These are phyloP conservation scores for Rhodamnia rubescens DNA, from an alignment of 345 rosid genomes.

Conservation along the genomic window DNA sequence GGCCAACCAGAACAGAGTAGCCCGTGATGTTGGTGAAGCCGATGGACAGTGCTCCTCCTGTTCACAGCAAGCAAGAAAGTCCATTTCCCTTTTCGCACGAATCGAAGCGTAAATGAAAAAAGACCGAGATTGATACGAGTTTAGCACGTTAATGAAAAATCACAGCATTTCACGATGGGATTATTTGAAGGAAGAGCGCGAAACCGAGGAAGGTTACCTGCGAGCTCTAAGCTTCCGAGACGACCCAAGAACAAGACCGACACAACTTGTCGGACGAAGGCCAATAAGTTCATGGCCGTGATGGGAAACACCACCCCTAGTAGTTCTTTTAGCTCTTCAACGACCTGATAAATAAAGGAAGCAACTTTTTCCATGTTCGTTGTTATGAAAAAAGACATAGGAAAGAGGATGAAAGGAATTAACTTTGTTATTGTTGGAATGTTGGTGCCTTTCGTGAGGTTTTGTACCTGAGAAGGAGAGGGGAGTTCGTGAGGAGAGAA, in stretches of 20 bases:
- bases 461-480: slow-evolving; percentile 37
- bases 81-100: neutral
- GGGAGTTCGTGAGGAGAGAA: slow-evolving; percentile 34
- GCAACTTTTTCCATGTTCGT: neutral
- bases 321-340: slow-evolving; percentile 76
- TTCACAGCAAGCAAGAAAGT: neutral
- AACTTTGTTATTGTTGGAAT: neutral
- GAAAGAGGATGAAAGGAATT: neutral
- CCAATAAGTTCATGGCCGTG: slow-evolving; percentile 80
- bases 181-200: neutral
- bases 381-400: neutral
- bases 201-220: slow-evolving; percentile 1
- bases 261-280: slow-evolving; percentile 64
- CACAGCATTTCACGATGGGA: neutral
- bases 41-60: slow-evolving; percentile 86
- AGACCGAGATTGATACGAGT: neutral
- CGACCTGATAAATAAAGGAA: slow-evolving; percentile 25
- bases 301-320: slow-evolving; percentile 87
- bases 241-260: slow-evolving; percentile 86
- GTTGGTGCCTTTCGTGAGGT: neutral
- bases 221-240: slow-evolving; percentile 86
- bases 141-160: neutral
- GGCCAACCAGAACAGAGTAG: slow-evolving; percentile 84
- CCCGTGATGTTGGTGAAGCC: slow-evolving; percentile 99
- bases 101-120: neutral